Base-by-base conservation (phyloP, 495 filamentous ascomycete species). In the Aspergillus leporis region DNA sequence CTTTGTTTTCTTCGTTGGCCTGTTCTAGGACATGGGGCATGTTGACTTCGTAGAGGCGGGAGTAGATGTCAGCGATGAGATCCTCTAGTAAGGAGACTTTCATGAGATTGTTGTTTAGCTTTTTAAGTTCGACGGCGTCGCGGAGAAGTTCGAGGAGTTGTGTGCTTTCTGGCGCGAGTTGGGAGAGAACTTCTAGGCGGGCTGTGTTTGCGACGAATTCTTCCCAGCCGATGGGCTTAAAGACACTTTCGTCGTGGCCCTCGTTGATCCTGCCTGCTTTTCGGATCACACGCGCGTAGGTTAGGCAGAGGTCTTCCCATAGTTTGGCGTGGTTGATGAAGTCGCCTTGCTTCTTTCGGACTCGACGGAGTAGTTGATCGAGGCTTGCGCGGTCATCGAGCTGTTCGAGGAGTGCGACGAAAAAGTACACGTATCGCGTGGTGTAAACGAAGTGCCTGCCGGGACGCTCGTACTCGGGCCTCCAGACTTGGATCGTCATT, bases 361-460 rank as follows among this genome's bases (percentile, higher is more conserved):
- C 84, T 16, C 92, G 84, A 41, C 89, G 90, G 1, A 92, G 83
- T 5, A 99, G 74, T 40, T 84, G 82, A 65, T 97, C 94, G 48
- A 99, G 79, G 64, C 84, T 94, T 12, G 80, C 65, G 19, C 88
- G 84, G 64, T 99, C 94, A 53, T 89, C 85, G 34, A 92, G 78
- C 51, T 90, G 80, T 51, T 85, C 83, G 16, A 97, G 81, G 12
- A 99, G 78, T 40, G 77, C 72, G 32, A 88, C 81, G 68, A 96
- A 89, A 62, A 92, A 93, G 38, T 85, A 82, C 5, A 92, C 90
- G 70, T 99, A 99, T 55, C 89, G 88, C 49, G 88, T 86, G 16
- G 91, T 97, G 73, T 96, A 99, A 36, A 97, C 90, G 65, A 94
- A 94, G 66, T 98, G 95, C 43, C 94, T 81, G 0, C 94, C 94